Conservation (phyloP, 2,329 filamentous ascomycete species). For the Hypomyces rosellus region DNA sequence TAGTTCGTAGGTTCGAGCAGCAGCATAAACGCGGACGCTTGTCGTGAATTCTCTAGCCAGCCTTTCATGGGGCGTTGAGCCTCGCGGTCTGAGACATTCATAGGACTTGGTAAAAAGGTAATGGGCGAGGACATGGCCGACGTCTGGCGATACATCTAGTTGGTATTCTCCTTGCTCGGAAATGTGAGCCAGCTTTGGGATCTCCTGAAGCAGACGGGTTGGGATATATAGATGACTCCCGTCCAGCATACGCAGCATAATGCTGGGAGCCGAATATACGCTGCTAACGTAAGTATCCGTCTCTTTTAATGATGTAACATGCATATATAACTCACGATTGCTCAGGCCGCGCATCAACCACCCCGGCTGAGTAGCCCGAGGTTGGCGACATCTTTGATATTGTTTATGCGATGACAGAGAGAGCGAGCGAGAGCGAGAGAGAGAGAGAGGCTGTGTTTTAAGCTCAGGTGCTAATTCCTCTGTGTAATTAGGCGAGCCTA, state of each 20-base stretch:
- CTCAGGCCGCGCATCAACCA: neutral
- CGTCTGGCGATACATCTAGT: neutral
- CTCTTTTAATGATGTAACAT: neutral
- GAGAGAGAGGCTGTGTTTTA: too few relatives aligned
- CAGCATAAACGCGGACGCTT: constrained; percentile 6
- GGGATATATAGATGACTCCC: constrained; percentile 5
- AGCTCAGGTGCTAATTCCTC: too few relatives aligned
- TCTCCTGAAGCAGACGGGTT: neutral
- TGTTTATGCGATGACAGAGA: too few relatives aligned
- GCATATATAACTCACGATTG: constrained; percentile 1
- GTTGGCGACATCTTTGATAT: too few relatives aligned
- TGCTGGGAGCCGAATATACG: constrained; percentile 2
- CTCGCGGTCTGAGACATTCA: constrained; percentile 3
- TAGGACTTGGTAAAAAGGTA: constrained; percentile 9
- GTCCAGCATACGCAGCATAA: constrained; percentile 1
- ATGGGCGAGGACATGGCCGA: constrained; percentile 9
- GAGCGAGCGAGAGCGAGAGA: too few relatives aligned
- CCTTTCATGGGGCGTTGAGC: neutral
- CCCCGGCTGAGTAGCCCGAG: neutral
- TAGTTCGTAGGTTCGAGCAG: constrained; percentile 3
- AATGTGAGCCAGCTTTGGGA: neutral
- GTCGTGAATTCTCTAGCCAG: constrained; percentile 3
- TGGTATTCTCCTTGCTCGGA: neutral
- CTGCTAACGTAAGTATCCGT: neutral
- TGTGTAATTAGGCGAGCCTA: too few relatives aligned